phyloP scores from a whole-genome alignment of 2,329 filamentous ascomycete species.

The Ceratocystis colombiana region DNA sequence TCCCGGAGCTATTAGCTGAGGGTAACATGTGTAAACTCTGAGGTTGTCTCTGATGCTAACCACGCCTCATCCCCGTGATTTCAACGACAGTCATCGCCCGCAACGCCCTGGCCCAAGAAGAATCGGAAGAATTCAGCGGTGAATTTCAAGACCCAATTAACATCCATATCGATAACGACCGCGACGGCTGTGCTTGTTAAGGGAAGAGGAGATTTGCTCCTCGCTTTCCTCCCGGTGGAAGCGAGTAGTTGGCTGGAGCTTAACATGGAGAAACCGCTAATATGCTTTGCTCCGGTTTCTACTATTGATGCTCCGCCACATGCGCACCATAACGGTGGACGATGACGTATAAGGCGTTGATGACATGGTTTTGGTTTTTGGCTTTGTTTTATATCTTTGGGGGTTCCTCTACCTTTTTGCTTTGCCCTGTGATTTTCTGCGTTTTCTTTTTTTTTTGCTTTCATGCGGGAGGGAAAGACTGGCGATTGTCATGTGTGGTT shows the following conservation, averaged over 20 bases:
- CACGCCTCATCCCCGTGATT: neutral
- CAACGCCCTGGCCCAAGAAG: conserved; percentile 91
- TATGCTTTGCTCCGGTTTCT: too few relatives aligned
- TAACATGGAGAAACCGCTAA: too few relatives aligned
- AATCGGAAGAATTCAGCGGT: conserved; percentile 93
- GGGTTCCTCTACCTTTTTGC: conserved; percentile 2
- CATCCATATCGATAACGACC: conserved; percentile 89
- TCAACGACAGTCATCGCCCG: conserved; percentile 69
- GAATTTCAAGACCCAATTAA: conserved; percentile 98
- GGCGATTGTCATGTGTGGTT: neutral
- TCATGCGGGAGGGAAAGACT: neutral
- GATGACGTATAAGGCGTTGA: conserved; percentile 12
- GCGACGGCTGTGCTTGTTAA: conserved; percentile 88
- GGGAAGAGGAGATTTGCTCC: conserved; percentile 8
- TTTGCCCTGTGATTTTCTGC: neutral
- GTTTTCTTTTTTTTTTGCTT: neutral
- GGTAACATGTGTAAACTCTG: too few relatives aligned
- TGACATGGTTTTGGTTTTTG: conserved; percentile 19
- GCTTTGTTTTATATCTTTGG: conserved; percentile 12
- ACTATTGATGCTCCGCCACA: conserved; percentile 6
- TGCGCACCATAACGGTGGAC: conserved; percentile 1
- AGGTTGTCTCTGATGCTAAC: neutral
- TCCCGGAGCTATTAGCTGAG: too few relatives aligned
- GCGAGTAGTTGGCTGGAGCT: too few relatives aligned
- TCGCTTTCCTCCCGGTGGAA: neutral